Evolutionary conservation across 2,329 filamentous ascomycete species (phyloP), one percentile per base, ranked within the genome.

Genomic region (Cylindrodendrum hubeiense): DNA sequence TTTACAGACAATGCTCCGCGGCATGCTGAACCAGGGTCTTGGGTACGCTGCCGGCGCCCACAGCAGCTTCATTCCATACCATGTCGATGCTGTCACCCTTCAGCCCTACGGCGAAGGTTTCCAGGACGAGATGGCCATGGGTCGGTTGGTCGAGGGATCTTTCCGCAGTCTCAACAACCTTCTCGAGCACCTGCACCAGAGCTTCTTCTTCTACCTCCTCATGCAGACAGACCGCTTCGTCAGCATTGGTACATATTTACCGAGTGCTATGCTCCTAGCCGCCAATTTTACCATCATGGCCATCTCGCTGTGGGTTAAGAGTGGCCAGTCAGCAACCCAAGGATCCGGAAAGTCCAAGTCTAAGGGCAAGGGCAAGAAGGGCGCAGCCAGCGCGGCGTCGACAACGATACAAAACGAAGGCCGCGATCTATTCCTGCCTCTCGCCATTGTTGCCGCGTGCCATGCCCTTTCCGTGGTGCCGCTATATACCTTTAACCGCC

Each of bases 191-290:
- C 86, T 99, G 66, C 96, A 99, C 78, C 96, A 99, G 82, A 98
- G 95, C 79, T 99, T 99, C 85, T 99, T 99, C 87, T 98, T 99
- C 82, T 99, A 99, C 79, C 85, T 99, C 55, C 86, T 99, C 47
- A 94, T 98, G 89, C 91, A 97, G 71, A 89, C 91, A 30, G 93
- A 96, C 74, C 90, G 95, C 12, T 99, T 99, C 77, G 96, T 98
- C 72, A 98, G 95, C 80, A 99, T 99, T 68, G 96, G 96, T 17
- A 99, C 95, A 1, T 99, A 99, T 76, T 86, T 99, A 4, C 96
- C 96, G 0, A 97, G 94, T 72, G 96, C 96, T n/a, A 99, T 99
- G 96, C 82, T 98, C 54, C 87, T 99, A 62, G 96, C 96, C 2
- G 92, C 91, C 46, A 98, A 95, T 78, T 98, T 98, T 76, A 97